Base-by-base conservation (phyloP, 495 filamentous ascomycete genomes). In the Aspergillus incahuasiensis region DNA sequence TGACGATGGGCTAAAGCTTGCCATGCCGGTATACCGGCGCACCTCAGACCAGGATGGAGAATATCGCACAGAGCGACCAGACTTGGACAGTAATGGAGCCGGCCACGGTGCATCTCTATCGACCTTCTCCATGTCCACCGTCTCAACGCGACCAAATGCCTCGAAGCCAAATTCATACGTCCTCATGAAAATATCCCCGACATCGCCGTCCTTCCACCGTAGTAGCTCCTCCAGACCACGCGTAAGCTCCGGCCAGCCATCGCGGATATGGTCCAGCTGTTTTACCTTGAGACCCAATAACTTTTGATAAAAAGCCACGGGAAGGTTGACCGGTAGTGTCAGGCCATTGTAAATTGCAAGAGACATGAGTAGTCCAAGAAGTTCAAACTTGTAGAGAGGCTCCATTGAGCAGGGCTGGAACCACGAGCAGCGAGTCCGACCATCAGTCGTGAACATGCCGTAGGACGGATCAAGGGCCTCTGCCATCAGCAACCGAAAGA, bases 271-370 rank as follows among this genome's bases (percentile, higher is more conserved):
- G 28, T 87, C 79, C 13, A 90, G 69, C 48, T 86, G 77, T 41
- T 81, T 86, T 13, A 91, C 80, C 44, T 73, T 76, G 7, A 71
- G 62, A 2, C 81, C 84, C 12, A 95, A 78, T 2, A 97, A 77
- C 59, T 89, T 89, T 52, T 82, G 80, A 68, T 98, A 98, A 24
- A 97, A 81, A 0, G 85, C 86, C 46, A 79, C 81, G 6, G 94
- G 94, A 57, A 98, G 91, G 5, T 85, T 95, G 52, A 97, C 75
- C 1, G 92, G 92, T 1, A 98, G 75, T 0, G 90, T 95, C 18
- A 96, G 77, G 1, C 92, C 92, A 59, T 97, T 98, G 71, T 95
- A 96, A 18, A 97, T 79, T n/a, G 94, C 94, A 3, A 98, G 74
- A 0, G 87, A 92, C 55, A 96, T 79, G 42, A 97, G 68, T n/a